Evolutionary conservation across 805 yeast genomes (phyloP).

Genomic region (Nakazawaea molendinolei): DNA sequence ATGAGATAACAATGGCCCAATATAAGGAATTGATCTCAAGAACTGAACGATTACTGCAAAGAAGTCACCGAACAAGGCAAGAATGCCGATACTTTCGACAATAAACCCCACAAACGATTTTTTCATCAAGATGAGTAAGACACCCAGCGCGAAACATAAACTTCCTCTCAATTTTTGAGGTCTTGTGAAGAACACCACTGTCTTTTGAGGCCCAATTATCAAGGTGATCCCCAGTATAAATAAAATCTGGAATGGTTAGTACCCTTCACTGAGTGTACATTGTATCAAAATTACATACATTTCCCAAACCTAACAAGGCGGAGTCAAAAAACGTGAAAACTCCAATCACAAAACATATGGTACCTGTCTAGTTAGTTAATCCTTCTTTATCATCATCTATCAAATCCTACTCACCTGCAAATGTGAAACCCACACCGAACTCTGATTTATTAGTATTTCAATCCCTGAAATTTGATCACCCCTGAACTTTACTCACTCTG

Average conservation of each 20-base stretch:
- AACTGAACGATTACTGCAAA: conserved; percentile 85
- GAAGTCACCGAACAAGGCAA: conserved; percentile 86
- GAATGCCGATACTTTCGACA: conserved; percentile 81
- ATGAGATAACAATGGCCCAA: conserved; percentile 78
- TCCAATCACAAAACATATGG: conserved; percentile 74
- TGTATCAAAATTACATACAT: conserved; percentile 29
- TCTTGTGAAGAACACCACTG: conserved; percentile 76
- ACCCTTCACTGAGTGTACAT: too few species aligned
- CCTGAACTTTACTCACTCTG: conserved; percentile 47
- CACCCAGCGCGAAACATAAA: conserved; percentile 69
- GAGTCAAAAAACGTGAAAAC: conserved; percentile 82
- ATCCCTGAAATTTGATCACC: not conserved
- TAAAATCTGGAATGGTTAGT: conserved; percentile 39
- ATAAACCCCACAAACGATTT: conserved; percentile 81
- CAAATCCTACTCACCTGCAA: conserved; percentile 49
- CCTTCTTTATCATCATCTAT: too few species aligned
- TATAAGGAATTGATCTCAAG: conserved; percentile 77
- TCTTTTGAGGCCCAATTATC: conserved; percentile 83
- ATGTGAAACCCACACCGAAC: conserved; percentile 89
- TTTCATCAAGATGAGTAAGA: conserved; percentile 64
- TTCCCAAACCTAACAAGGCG: conserved; percentile 85
- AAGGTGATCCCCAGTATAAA: conserved; percentile 77
- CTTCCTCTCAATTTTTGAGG: conserved; percentile 86
- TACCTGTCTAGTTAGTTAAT: too few species aligned
- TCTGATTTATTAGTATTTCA: conserved; percentile 34